Evolutionary conservation across 2,329 filamentous ascomycete genomes (phyloP).

Genomic region (Penicillium sp.): DNA sequence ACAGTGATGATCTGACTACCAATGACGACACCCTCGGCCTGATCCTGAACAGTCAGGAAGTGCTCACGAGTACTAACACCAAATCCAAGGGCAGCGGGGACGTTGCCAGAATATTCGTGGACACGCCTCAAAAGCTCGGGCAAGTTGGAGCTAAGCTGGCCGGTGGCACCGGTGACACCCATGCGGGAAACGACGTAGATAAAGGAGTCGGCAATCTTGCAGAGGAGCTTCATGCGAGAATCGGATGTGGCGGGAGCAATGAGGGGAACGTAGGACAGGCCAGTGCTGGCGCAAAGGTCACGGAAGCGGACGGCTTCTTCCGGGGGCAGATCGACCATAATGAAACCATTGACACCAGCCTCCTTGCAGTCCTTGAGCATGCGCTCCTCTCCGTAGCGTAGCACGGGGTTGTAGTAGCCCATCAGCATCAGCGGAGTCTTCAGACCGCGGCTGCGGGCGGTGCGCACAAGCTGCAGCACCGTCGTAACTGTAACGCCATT

Average conservation of each 20-base stretch:
- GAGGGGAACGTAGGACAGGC: constrained; percentile 88
- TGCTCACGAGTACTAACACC: constrained; percentile 94
- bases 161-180: constrained; percentile 90
- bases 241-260: constrained; percentile 94
- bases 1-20: constrained; percentile 91
- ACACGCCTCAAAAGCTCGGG: constrained; percentile 78
- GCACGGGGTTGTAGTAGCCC: constrained; percentile 97
- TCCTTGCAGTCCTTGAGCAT: constrained; percentile 78
- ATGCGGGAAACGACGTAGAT: constrained; percentile 98
- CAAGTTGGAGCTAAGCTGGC: constrained; percentile 73
- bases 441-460: constrained; percentile 71
- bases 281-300: constrained; percentile 32
- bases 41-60: constrained; percentile 75
- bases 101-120: constrained; percentile 85
- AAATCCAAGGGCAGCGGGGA: constrained; percentile 89
- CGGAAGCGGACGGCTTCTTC: constrained; percentile 82
- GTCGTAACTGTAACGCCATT: constrained; percentile 82
- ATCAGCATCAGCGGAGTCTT: constrained; percentile 83
- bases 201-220: constrained; percentile 95
- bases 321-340: constrained; percentile 90
- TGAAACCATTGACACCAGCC: constrained; percentile 90
- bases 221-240: constrained; percentile 88
- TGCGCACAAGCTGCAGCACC: constrained; percentile 76
- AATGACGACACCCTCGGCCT: constrained; percentile 92
- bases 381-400: constrained; percentile 89